Percentiles rank a stretch among this genome's conserved stretches.
Evolutionary conservation across 345 rosid species (phyloP).

Genomic region (Aquilaria malaccensis): DNA sequence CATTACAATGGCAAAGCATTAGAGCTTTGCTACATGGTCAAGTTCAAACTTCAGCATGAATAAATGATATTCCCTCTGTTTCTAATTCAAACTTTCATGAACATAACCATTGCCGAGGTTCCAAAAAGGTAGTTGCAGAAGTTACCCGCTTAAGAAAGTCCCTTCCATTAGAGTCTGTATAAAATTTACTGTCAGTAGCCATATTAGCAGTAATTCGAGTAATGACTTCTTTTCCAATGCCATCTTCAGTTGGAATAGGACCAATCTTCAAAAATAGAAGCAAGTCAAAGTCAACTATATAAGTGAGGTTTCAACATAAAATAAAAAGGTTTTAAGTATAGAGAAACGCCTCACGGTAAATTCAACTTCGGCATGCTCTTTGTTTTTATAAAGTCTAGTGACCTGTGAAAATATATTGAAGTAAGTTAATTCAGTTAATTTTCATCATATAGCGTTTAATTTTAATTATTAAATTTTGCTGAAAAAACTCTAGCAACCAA

Average conservation of each 20-base stretch:
- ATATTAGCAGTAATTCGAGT: slow-evolving; percentile 54
- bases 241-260: slow-evolving; percentile 43
- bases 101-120: neutral
- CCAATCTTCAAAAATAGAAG: slow-evolving; percentile 46
- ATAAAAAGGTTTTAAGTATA: neutral
- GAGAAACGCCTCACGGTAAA: slow-evolving; percentile 45
- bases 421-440: no score
- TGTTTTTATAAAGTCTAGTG: slow-evolving; percentile 55
- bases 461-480: no score
- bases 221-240: slow-evolving; percentile 68
- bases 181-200: slow-evolving; percentile 48
- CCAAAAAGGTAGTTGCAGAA: neutral
- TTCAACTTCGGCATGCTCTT: slow-evolving; percentile 75
- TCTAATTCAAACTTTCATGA: no score
- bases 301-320: neutral
- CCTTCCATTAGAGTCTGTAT: slow-evolving; percentile 71
- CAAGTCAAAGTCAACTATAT: neutral
- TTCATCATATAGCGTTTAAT: no score
- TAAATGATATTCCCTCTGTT: no score
- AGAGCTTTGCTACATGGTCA: no score
- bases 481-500: no score
- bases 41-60: no score
- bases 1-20: no score
- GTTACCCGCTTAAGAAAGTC: slow-evolving; percentile 77
- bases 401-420: slow-evolving; percentile 19